Conservation (phyloP, 805 yeast species). For the Yamadazyma sp. region DNA sequence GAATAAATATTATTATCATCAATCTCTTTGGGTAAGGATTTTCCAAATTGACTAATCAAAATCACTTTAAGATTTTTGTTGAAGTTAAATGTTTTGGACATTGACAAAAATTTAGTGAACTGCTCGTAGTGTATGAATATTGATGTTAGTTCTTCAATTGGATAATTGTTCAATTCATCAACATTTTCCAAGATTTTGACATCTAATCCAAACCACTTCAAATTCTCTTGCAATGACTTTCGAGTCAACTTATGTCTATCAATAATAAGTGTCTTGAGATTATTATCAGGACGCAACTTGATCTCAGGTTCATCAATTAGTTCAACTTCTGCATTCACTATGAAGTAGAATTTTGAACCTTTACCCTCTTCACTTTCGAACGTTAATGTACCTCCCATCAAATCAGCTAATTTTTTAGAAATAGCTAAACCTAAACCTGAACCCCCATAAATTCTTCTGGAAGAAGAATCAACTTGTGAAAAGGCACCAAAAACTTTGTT, state of each 20-base stretch:
- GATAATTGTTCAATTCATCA: constrained; percentile 10
- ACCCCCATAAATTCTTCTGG: constrained; percentile 51
- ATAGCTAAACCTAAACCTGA: constrained; percentile 51
- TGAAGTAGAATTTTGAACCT: constrained; percentile 46
- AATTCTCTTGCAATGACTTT: constrained; percentile 27
- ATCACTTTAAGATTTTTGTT: constrained; percentile 11
- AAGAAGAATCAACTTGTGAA: constrained; percentile 55
- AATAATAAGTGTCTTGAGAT: constrained; percentile 21
- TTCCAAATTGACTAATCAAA: constrained; percentile 29
- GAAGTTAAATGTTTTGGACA: not conserved
- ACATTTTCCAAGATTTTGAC: constrained; percentile 21
- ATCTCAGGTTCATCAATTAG: constrained; percentile 17
- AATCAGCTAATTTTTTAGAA: constrained; percentile 44
- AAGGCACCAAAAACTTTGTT: constrained; percentile 50
- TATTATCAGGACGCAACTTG: not conserved
- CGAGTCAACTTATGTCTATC: constrained; percentile 29
- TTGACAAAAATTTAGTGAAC: constrained; percentile 11
- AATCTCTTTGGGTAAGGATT: constrained; percentile 20
- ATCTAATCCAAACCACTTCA: constrained; percentile 33
- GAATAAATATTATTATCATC: constrained; percentile 18
- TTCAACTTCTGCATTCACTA: constrained; percentile 28
- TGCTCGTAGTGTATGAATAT: constrained; percentile 21
- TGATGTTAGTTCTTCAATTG: constrained; percentile 12
- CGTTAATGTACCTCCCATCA: constrained; percentile 47
- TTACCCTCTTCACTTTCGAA: constrained; percentile 45